Conservation (phyloP, 2,329 filamentous ascomycete genomes). For the Cytospora schulzeri region DNA sequence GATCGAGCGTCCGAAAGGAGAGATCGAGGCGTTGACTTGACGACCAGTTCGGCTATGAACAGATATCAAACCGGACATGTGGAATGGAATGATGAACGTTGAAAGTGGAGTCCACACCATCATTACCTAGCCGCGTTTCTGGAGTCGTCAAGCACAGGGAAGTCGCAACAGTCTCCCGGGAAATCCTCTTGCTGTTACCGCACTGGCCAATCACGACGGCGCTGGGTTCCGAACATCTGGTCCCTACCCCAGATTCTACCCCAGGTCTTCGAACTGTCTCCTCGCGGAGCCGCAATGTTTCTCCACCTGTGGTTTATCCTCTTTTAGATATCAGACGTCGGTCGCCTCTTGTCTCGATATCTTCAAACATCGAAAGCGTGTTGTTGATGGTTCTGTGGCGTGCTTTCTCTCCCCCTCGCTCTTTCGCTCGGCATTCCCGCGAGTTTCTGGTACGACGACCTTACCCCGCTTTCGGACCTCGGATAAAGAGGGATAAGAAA, state of each 20-base stretch:
- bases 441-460: constrained; percentile 5
- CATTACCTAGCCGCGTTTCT: constrained; percentile 1
- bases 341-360: background rate
- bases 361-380: background rate
- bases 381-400: background rate
- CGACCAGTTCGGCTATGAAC: background rate
- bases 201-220: constrained; percentile 17
- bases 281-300: constrained; percentile 26
- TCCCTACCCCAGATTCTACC: constrained; percentile 22
- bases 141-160: background rate
- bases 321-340: constrained; percentile 5
- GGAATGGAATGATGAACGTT: background rate
- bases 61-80: background rate
- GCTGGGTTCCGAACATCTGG: constrained; percentile 6
- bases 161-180: constrained; percentile 19
- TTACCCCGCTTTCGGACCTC: constrained; percentile 25
- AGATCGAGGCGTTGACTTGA: background rate
- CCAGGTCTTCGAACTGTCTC: constrained; percentile 14
- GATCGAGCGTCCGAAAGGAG: background rate
- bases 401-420: background rate
- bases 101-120: background rate
- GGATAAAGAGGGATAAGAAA: constrained; percentile 21
- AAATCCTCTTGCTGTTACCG: constrained; percentile 26
- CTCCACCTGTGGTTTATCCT: constrained; percentile 19
- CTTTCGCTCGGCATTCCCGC: constrained; percentile 3